Conservation (phyloP, 495 filamentous ascomycete species). For the Neurospora sp. region DNA sequence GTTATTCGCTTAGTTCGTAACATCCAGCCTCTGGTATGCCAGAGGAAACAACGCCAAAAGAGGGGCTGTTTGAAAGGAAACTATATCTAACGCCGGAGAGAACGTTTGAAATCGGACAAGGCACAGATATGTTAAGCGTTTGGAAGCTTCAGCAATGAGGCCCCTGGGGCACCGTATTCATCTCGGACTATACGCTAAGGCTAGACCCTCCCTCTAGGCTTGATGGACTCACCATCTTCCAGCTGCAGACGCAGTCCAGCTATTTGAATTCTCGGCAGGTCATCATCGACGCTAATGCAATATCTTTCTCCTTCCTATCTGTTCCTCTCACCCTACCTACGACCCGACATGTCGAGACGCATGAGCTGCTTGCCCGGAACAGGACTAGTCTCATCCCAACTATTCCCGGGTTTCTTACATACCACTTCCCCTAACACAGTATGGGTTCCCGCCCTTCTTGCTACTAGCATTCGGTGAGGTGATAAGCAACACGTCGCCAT, state of each 20-base stretch:
- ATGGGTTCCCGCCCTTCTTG: background rate
- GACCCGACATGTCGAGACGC: too few relatives aligned
- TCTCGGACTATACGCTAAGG: background rate
- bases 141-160: constrained; percentile 4
- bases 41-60: constrained; percentile 13
- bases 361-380: too few relatives aligned
- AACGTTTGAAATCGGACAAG: constrained; percentile 45
- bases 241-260: background rate
- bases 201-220: background rate
- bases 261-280: too few relatives aligned
- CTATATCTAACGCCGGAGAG: constrained; percentile 53
- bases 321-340: too few relatives aligned
- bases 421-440: background rate
- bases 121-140: constrained; percentile 18
- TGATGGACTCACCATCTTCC: background rate
- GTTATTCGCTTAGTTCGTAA: too few relatives aligned
- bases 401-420: background rate
- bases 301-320: too few relatives aligned
- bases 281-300: too few relatives aligned
- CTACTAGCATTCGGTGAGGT: background rate
- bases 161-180: background rate
- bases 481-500: background rate
- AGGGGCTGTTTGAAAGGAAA: constrained; percentile 43
- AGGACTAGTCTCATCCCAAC: background rate
- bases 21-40: constrained; percentile 11